Evolutionary conservation across 352 stramenopile genomes (phyloP).

Genomic region (Phytophthora quininea): DNA sequence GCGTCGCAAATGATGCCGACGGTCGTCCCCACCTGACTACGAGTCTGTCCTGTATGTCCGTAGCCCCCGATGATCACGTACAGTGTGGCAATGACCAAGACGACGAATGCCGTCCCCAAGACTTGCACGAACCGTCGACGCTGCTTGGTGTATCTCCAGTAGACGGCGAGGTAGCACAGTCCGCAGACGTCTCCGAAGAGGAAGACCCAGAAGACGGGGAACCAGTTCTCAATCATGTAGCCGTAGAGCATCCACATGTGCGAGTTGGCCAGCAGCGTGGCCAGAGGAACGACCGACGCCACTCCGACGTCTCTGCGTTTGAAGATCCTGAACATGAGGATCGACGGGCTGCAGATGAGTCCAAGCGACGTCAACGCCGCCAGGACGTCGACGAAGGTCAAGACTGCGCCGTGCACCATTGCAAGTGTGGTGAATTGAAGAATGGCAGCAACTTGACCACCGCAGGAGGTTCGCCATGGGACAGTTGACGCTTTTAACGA

Average conservation of each 20-base stretch:
- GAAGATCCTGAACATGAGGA: conserved; percentile 37
- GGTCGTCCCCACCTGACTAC: conserved; percentile 17
- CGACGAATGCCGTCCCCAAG: conserved; percentile 10
- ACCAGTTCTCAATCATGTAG: conserved; percentile 38
- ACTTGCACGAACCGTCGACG: conserved; percentile 19
- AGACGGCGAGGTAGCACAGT: conserved; percentile 42
- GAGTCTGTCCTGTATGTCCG: conserved; percentile 26
- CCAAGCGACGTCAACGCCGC: neutral
- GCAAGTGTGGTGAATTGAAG: neutral
- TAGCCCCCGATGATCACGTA: conserved; percentile 35
- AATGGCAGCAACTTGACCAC: neutral
- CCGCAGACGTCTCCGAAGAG: conserved; percentile 24
- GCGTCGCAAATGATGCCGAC: conserved; percentile 29
- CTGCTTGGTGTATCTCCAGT: conserved; percentile 42
- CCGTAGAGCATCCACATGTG: conserved; percentile 48
- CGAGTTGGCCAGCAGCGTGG: conserved; percentile 32
- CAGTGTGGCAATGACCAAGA: conserved; percentile 23
- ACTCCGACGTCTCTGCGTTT: conserved; percentile 29
- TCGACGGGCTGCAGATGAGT: conserved; percentile 37
- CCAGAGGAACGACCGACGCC: conserved; percentile 35
- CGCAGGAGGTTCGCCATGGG: neutral
- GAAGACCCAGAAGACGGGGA: conserved; percentile 40
- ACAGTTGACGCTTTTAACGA: neutral
- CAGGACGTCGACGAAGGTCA: neutral
- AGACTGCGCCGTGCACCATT: neutral